Percentiles rank a stretch among this genome's conserved stretches.
Evolutionary conservation across 345 rosid genomes (phyloP).

Genomic region (Salix koriyanagi): DNA sequence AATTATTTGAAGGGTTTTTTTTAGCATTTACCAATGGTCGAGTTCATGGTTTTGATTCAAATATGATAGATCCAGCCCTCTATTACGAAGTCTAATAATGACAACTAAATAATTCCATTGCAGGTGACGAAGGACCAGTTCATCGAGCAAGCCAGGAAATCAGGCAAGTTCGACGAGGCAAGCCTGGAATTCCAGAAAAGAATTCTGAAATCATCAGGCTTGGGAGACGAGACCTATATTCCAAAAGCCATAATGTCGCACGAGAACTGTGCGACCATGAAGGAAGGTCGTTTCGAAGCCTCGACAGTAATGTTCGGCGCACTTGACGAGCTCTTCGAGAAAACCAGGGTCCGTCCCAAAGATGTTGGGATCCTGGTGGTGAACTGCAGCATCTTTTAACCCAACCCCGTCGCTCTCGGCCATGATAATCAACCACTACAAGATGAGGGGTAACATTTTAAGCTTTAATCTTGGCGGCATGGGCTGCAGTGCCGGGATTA

Average conservation of each 20-base stretch:
- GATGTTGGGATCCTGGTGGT: slow-evolving; percentile 88
- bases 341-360: slow-evolving; percentile 72
- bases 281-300: slow-evolving; percentile 81
- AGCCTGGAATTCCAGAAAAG: slow-evolving; percentile 59
- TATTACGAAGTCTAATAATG: neutral
- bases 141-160: slow-evolving; percentile 48
- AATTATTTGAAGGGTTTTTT: no score
- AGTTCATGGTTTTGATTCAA: no score
- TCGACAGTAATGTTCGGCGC: slow-evolving; percentile 78
- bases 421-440: slow-evolving; percentile 90
- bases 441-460: slow-evolving; percentile 87
- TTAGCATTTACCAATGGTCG: no score
- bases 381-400: slow-evolving; percentile 89
- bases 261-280: slow-evolving; percentile 70
- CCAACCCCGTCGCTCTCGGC: slow-evolving; percentile 92
- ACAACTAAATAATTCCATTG: neutral
- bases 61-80: no score
- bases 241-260: slow-evolving; percentile 53
- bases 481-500: slow-evolving; percentile 95
- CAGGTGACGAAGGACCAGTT: slow-evolving; percentile 73
- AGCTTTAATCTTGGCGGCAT: slow-evolving; percentile 94
- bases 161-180: slow-evolving; percentile 65
- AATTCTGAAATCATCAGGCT: slow-evolving; percentile 68
- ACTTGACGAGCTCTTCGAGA: slow-evolving; percentile 78
- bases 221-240: slow-evolving; percentile 79